These are phyloP conservation scores for Fusarium paranaense DNA, from an alignment of 2,329 filamentous ascomycete genomes.

Conservation along the genomic window DNA sequence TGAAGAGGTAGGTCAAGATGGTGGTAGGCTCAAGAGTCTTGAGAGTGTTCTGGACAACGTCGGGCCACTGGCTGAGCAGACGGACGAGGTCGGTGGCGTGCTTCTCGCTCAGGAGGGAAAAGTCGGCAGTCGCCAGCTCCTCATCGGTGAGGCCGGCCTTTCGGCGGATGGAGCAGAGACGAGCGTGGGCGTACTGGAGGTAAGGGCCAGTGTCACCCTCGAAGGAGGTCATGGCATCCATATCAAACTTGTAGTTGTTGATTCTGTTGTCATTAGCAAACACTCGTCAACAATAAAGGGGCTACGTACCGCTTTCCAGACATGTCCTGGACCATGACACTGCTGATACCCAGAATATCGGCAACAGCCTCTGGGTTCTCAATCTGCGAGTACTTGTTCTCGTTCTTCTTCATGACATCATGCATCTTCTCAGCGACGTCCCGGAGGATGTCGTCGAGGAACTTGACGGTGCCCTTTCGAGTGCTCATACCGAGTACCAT, in stretches of 20 bases:
- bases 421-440: slow-evolving; percentile 96
- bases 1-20: slow-evolving; percentile 75
- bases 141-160: slow-evolving; percentile 64
- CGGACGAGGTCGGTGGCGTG: slow-evolving; percentile 81
- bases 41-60: slow-evolving; percentile 84
- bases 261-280: slow-evolving; percentile 54
- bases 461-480: slow-evolving; percentile 79
- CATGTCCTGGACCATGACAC: slow-evolving; percentile 99
- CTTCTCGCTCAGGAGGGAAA: slow-evolving; percentile 75
- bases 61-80: slow-evolving; percentile 85
- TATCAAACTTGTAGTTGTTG: slow-evolving; percentile 79
- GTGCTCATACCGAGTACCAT: slow-evolving; percentile 78
- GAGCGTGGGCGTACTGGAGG: slow-evolving; percentile 84
- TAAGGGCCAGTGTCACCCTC: slow-evolving; percentile 89
- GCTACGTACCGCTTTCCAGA: slow-evolving; percentile 82
- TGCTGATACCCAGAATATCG: slow-evolving; percentile 90
- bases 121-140: slow-evolving; percentile 72
- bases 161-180: slow-evolving; percentile 73
- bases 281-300: rapidly evolving
- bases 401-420: slow-evolving; percentile 93
- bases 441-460: slow-evolving; percentile 59
- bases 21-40: slow-evolving; percentile 82
- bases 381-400: slow-evolving; percentile 90
- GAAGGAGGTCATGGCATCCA: slow-evolving; percentile 85
- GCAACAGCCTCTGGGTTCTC: slow-evolving; percentile 84